Base-by-base conservation (phyloP, 805 yeast species). In the Ogataea chonburiensis region DNA sequence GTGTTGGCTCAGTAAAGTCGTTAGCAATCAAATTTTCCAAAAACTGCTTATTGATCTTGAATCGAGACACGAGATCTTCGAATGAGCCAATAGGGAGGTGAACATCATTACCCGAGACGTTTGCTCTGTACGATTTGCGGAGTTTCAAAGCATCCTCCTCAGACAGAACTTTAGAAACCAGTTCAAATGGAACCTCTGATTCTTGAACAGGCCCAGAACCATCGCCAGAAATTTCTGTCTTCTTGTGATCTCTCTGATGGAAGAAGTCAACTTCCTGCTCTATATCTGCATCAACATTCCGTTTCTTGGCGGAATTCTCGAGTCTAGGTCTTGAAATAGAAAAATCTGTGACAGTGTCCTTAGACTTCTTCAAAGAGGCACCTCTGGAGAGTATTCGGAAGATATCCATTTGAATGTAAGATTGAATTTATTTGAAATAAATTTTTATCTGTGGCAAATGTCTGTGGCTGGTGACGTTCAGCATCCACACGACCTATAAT, bases 11-110 rank as follows among this genome's bases (percentile, higher is more conserved):
- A 1, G 79, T 73, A 54, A 89, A 89, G 34, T 79, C 83, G 29
- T 81, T 74, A 8, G 75, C 74, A 14, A 80, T 67, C 43, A 91
- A 63, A 53, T 88, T 89, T 17, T 69, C 61, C 22, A 82, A 61
- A 19, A 87, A 63, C 38, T 62, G 64, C 42, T 67, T 68, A 53
- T 82, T 79, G 21, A 93, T 63, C 27, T 77, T 67, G 61, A 81
- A 88, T 37, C 96, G 69, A 1, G 75, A 60, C 2, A 75, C 70
- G 38, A 93, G 67, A 56, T 91, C 96, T 46, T 81, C 81, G 58
- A 93, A 93, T 2, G 95, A 81, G 2, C 88, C 93, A 39, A 91
- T 81, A 1, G 98, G 97, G 20, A 86, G 64, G n/a, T 97, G 96
- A 10, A 84, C 61, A 60, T 91, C 97, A 27, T 73, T 73, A 25